Evolutionary conservation across 164 flowering plant species (phyloP), one percentile per base, ranked within the genome.

Genomic region (Nymphaea thermarum): DNA sequence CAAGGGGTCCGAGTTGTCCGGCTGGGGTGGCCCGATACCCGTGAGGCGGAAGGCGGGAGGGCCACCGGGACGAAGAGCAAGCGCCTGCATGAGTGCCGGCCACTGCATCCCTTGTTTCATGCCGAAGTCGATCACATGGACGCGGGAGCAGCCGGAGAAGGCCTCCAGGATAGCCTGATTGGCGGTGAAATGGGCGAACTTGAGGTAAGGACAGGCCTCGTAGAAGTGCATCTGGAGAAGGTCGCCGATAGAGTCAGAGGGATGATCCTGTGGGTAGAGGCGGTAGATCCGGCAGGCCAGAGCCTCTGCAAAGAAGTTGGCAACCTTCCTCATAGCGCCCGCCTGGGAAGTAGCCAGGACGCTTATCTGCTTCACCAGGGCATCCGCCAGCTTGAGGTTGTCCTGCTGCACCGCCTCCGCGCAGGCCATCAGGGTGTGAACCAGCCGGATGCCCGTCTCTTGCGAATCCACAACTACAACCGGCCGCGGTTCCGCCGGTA

Each of bases 151-250:
- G 8, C 86, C 82, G 5, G 81, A 83, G 60, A 89, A 88, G 3
- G 96, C 91, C 68, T 92, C 98, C 43, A 90, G 83, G 41, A 92
- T 92, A 1, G 98, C 96, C 62, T 92, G 98, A 61, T 90, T 92
- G 12, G 95, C 96, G 0, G 98, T 90, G 79, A 92, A 90, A 62
- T 92, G 98, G 4, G 96, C 98, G 82, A 92, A 92, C 76, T 92
- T 90, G 59, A 90, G 80, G 66, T 90, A 90, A 5, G 98, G 98
- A 70, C 88, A 88, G 16, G 89, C 64, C 74, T 90, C 93, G 77
- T 90, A 92, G 77, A 90, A 90, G 76, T 90, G 87, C 84, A 81
- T 84, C 77, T 86, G 85, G n/a, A 92, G 84, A 12, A 80, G 44
- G 55, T 92, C 92, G 8, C 82, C 67, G 69, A 77, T 68, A 12